These are phyloP conservation scores for Ophiocordyceps sinensis DNA, from an alignment of 2,329 filamentous ascomycete genomes.

Conservation along the genomic window DNA sequence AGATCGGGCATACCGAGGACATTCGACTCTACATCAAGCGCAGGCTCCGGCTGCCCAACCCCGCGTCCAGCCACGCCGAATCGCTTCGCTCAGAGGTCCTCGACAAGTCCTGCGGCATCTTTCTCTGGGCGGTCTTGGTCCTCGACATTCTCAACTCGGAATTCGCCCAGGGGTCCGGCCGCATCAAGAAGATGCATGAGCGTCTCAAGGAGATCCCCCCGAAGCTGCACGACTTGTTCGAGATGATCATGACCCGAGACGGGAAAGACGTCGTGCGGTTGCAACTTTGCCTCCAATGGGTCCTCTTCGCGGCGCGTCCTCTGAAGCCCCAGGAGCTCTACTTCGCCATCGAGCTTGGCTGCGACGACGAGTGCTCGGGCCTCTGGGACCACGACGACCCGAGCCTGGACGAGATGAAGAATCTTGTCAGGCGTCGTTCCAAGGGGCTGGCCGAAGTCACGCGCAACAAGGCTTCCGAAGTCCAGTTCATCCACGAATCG, in stretches of 20 bases:
- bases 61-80: too few species aligned
- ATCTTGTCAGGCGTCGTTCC: slow-evolving; percentile 22
- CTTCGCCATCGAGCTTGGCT: slow-evolving; percentile 6
- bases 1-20: too few species aligned
- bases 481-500: slow-evolving; percentile 36
- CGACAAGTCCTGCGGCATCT: neutral
- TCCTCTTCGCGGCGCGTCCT: slow-evolving; percentile 32
- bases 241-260: slow-evolving; percentile 34
- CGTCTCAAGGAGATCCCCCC: slow-evolving; percentile 19
- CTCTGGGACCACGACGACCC: too few species aligned
- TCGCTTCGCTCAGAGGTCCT: neutral
- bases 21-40: too few species aligned
- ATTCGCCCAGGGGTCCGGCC: slow-evolving; percentile 7
- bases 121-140: slow-evolving; percentile 4
- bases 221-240: slow-evolving; percentile 32
- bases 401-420: neutral
- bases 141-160: slow-evolving; percentile 1
- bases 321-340: slow-evolving; percentile 30
- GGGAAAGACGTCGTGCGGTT: slow-evolving; percentile 22
- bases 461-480: slow-evolving; percentile 8
- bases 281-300: slow-evolving; percentile 31
- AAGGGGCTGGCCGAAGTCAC: slow-evolving; percentile 30
- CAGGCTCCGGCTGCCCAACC: too few species aligned
- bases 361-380: accelerated
- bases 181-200: slow-evolving; percentile 6